phyloP scores from a whole-genome alignment of 1,139 yeast species.

The Taphrina pruni region DNA sequence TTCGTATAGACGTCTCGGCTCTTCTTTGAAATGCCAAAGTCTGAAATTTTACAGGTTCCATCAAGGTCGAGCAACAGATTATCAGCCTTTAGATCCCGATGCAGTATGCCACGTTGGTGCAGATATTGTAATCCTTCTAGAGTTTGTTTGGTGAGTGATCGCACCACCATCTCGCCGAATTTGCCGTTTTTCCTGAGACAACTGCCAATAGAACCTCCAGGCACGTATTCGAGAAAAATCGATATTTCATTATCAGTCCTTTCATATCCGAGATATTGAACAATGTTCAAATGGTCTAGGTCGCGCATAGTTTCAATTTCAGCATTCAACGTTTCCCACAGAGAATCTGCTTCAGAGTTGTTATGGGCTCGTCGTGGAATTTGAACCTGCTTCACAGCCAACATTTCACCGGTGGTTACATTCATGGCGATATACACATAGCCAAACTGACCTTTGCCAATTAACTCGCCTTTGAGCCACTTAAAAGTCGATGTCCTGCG shows the following conservation, averaged over 20 bases:
- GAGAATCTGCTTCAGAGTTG: conserved; percentile 72
- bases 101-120: conserved; percentile 85
- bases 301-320: conserved; percentile 96
- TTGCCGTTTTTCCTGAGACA: conserved; percentile 82
- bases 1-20: conserved; percentile 83
- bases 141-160: conserved; percentile 78
- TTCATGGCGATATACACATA: conserved; percentile 89
- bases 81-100: conserved; percentile 95
- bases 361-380: conserved; percentile 61
- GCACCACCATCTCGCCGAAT: conserved; percentile 78
- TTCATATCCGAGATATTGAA: conserved; percentile 67
- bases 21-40: conserved; percentile 92
- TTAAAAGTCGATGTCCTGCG: conserved; percentile 59
- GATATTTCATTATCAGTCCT: conserved; percentile 41
- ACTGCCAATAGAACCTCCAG: conserved; percentile 95
- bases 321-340: conserved; percentile 59
- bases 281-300: conserved; percentile 89
- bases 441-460: conserved; percentile 98
- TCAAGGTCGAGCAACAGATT: conserved; percentile 85
- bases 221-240: conserved; percentile 77
- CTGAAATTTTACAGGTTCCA: conserved; percentile 94
- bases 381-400: conserved; percentile 94
- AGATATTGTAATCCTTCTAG: conserved; percentile 81
- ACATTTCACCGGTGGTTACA: conserved; percentile 97
- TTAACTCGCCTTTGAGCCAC: conserved; percentile 97